Evolutionary conservation across 352 stramenopile species (phyloP).

Genomic region (Phytopythium vexans): DNA sequence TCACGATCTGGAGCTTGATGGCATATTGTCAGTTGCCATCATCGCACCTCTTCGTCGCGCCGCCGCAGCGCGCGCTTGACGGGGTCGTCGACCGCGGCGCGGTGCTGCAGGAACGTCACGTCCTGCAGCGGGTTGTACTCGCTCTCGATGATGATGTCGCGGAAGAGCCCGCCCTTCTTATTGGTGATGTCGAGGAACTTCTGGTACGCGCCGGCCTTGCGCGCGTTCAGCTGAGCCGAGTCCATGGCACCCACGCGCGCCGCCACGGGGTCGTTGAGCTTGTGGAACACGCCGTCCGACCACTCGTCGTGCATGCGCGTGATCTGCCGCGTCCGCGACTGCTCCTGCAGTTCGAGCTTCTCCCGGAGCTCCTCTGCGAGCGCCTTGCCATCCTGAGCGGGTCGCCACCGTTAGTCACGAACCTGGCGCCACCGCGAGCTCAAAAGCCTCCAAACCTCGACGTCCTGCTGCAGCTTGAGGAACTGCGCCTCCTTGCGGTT

Average conservation of each 20-base stretch:
- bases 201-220: constrained; percentile 65
- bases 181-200: constrained; percentile 80
- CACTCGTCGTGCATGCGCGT: constrained; percentile 78
- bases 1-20: not conserved
- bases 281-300: constrained; percentile 59
- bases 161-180: constrained; percentile 77
- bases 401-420: not conserved
- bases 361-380: constrained; percentile 61
- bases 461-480: constrained; percentile 62
- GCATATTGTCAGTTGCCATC: not conserved
- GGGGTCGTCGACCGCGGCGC: constrained; percentile 54
- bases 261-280: constrained; percentile 65
- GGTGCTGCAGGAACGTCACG: constrained; percentile 48
- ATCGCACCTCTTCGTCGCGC: constrained; percentile 54
- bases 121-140: constrained; percentile 80
- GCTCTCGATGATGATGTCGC: constrained; percentile 84
- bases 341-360: constrained; percentile 59
- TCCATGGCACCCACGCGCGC: constrained; percentile 54
- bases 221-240: constrained; percentile 25
- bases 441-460: constrained; percentile 35
- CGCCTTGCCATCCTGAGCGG: constrained; percentile 41
- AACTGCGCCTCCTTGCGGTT: constrained; percentile 67
- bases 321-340: constrained; percentile 55
- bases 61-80: constrained; percentile 57
- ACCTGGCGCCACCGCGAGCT: not conserved